Evolutionary conservation across 2,329 filamentous ascomycete genomes (phyloP).

Genomic region (Alternaria viburni): DNA sequence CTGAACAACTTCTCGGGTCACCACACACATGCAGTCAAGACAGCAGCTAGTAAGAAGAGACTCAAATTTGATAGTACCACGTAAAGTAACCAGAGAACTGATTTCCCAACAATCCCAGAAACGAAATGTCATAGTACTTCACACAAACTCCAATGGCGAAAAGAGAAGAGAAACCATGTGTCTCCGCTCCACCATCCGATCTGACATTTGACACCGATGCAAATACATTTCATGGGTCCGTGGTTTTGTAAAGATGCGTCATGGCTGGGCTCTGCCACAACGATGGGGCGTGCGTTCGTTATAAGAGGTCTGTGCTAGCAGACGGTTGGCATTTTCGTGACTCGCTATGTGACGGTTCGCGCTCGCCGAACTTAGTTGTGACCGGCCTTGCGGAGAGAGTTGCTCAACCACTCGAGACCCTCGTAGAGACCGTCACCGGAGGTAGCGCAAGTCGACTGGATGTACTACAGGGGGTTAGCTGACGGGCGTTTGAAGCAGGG

Average conservation of each 20-base stretch:
- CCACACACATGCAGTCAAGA: constrained; percentile 16
- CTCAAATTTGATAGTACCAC: constrained; percentile 49
- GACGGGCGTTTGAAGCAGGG: not conserved
- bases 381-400: constrained; percentile 61
- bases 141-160: constrained; percentile 48
- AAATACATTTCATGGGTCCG: constrained; percentile 39
- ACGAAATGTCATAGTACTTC: constrained; percentile 42
- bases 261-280: constrained; percentile 21
- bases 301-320: constrained; percentile 33
- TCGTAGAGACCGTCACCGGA: constrained; percentile 99
- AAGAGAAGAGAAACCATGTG: constrained; percentile 29
- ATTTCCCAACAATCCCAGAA: constrained; percentile 45
- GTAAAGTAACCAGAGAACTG: constrained; percentile 46
- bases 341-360: constrained; percentile 29
- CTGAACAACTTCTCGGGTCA: not conserved
- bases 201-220: constrained; percentile 42
- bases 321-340: constrained; percentile 36
- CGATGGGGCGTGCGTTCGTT: constrained; percentile 32
- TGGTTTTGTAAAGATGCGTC: constrained; percentile 19
- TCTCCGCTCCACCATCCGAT: constrained; percentile 47
- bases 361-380: constrained; percentile 50
- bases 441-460: constrained; percentile 99
- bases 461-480: constrained; percentile 68
- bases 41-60: constrained; percentile 41
- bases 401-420: constrained; percentile 76